Evolutionary conservation across 2,329 filamentous ascomycete species (phyloP).

Genomic region (Trichoderma oligosporum): DNA sequence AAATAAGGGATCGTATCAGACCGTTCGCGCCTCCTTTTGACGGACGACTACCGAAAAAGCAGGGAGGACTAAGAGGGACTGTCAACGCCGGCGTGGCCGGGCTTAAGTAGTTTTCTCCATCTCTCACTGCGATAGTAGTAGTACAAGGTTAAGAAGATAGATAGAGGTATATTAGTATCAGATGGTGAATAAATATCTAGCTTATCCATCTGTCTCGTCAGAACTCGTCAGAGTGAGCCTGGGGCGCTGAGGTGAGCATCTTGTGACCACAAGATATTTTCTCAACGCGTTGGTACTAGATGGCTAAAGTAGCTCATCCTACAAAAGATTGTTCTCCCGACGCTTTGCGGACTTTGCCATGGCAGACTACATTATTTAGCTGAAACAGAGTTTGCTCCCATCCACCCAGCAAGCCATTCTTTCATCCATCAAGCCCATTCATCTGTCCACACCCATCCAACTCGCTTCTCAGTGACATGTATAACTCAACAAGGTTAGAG

Average conservation of each 20-base stretch:
- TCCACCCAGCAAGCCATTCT: not conserved
- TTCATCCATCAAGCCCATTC: not conserved
- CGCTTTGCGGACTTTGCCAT: too few relatives aligned
- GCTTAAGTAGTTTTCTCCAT: not conserved
- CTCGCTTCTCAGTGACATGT: not conserved
- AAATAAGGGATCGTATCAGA: not conserved
- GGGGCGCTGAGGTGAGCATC: conserved; percentile 11
- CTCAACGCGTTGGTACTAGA: not conserved
- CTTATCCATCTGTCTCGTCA: not conserved
- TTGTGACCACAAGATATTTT: not conserved
- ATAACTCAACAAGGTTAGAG: conserved; percentile 1
- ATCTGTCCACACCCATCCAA: not conserved
- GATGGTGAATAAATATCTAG: not conserved
- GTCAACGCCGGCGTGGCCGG: conserved; percentile 9
- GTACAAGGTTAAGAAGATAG: not conserved
- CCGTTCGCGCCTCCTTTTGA: conserved; percentile 8
- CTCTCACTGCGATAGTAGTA: not conserved
- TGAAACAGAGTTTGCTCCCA: conserved; percentile 8
- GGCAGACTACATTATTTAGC: not conserved
- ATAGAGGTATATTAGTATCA: not conserved
- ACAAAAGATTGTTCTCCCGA: not conserved
- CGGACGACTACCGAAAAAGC: not conserved
- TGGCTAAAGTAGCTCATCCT: not conserved
- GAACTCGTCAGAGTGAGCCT: not conserved
- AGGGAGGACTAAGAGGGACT: not conserved